A percentile compares a stretch with the other conserved stretches of the same genome.
Evolutionary conservation across 2,329 filamentous ascomycete species (phyloP).

Genomic region (Colletotrichum musae): DNA sequence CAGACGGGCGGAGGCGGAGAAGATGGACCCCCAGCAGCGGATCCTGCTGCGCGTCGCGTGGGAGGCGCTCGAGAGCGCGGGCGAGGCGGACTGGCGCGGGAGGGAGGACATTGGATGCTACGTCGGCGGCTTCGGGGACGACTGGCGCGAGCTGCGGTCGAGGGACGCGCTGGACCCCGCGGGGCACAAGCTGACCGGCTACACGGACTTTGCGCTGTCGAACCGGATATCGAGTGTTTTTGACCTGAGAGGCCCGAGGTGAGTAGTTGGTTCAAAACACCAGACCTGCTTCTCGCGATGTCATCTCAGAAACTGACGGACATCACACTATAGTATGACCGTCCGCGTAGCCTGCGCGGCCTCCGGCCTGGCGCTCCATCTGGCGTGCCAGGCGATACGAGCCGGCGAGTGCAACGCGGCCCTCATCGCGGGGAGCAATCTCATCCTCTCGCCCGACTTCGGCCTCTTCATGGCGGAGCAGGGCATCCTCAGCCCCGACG

Average conservation of each 20-base stretch:
- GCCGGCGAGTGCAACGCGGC: conserved; percentile 47
- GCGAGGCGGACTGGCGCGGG: conserved; percentile 45
- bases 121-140: conserved; percentile 47
- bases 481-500: conserved; percentile 46
- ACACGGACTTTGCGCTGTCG: conserved; percentile 42
- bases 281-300: too few species aligned
- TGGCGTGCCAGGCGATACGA: conserved; percentile 48
- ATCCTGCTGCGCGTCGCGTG: conserved; percentile 49
- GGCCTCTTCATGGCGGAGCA: conserved; percentile 41
- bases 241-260: conserved; percentile 32
- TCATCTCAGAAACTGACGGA: not conserved
- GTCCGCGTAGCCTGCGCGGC: conserved; percentile 55
- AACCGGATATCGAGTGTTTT: conserved; percentile 44
- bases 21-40: conserved; percentile 51
- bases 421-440: conserved; percentile 50
- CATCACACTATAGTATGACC: conserved; percentile 50
- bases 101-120: conserved; percentile 45
- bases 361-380: conserved; percentile 48
- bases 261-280: not conserved
- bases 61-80: conserved; percentile 50
- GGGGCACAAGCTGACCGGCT: conserved; percentile 38
- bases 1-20: conserved; percentile 42
- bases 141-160: conserved; percentile 44
- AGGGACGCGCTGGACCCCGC: conserved; percentile 33
- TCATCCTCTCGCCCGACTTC: conserved; percentile 45